Evolutionary conservation across 768 basidiomycete species (phyloP).

Genomic region (Suillus ampliporus): DNA sequence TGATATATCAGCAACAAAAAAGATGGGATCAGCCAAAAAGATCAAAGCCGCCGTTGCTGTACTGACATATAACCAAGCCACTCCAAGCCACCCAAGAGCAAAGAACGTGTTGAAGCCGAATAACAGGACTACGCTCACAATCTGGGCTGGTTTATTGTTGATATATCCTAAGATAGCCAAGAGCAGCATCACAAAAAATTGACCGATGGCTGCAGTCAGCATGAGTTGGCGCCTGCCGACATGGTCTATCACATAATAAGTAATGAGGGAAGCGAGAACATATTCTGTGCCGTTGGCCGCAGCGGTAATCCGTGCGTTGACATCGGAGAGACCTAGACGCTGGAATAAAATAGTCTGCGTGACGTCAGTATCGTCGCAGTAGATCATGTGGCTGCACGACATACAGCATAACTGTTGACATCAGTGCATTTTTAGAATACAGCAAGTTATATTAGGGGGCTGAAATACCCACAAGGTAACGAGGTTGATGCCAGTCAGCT

Average conservation of each 20-base stretch:
- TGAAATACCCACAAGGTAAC: slow-evolving; percentile 29
- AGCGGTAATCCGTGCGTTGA: slow-evolving; percentile 34
- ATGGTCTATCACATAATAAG: slow-evolving; percentile 54
- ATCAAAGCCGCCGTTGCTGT: background rate
- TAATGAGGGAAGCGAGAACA: slow-evolving; percentile 50
- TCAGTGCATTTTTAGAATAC: background rate
- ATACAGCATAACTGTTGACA: slow-evolving; percentile 18
- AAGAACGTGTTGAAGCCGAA: slow-evolving; percentile 46
- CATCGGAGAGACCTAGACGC: slow-evolving; percentile 28
- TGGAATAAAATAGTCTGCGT: slow-evolving; percentile 19
- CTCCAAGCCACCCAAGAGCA: slow-evolving; percentile 44
- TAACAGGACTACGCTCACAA: slow-evolving; percentile 28
- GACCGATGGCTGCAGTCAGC: slow-evolving; percentile 49
- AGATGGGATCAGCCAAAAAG: slow-evolving; percentile 3
- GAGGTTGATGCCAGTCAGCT: slow-evolving; percentile 37
- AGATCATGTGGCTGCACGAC: background rate
- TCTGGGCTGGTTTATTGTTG: slow-evolving; percentile 28
- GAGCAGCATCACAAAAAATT: slow-evolving; percentile 33
- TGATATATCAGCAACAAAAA: slow-evolving; percentile 4
- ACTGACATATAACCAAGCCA: slow-evolving; percentile 39
- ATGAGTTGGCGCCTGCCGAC: slow-evolving; percentile 54
- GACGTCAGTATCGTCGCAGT: background rate
- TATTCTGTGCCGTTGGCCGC: slow-evolving; percentile 48
- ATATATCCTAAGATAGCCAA: slow-evolving; percentile 30
- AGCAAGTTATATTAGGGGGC: background rate